Conservation (phyloP, 2,329 filamentous ascomycete species). For the Diplodia sapinea region DNA sequence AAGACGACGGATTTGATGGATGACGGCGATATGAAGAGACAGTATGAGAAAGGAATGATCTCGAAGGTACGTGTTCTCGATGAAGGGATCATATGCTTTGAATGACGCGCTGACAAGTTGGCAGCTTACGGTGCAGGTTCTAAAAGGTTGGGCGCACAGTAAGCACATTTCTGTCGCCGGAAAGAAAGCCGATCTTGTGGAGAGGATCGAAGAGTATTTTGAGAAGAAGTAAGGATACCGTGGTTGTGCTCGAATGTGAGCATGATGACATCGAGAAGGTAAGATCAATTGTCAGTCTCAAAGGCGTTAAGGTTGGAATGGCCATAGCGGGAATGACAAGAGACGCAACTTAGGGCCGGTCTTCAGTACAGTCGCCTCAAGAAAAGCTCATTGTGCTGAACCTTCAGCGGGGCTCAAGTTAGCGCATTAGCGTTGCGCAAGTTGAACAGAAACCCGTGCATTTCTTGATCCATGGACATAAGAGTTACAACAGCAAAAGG, state of each 20-base stretch:
- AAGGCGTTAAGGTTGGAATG: no score
- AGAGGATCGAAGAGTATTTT: slow-evolving; percentile 45
- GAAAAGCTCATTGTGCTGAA: no score
- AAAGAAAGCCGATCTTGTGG: slow-evolving; percentile 48
- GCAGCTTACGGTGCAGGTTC: slow-evolving; percentile 42
- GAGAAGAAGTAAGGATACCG: slow-evolving; percentile 38
- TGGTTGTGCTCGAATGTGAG: no score
- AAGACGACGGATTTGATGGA: slow-evolving; percentile 46
- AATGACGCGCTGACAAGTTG: not conserved
- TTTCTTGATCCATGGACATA: no score
- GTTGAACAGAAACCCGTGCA: no score
- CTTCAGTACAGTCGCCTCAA: no score
- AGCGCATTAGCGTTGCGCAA: no score
- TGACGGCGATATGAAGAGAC: slow-evolving; percentile 49
- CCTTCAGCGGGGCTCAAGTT: no score
- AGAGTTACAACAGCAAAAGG: no score
- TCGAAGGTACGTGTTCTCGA: slow-evolving; percentile 43
- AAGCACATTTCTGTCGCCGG: slow-evolving; percentile 39
- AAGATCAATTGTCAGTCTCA: not conserved
- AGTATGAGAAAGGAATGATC: slow-evolving; percentile 53
- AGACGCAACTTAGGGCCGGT: no score
- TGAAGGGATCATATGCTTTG: not conserved
- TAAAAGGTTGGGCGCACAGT: slow-evolving; percentile 43
- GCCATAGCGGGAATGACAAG: no score
- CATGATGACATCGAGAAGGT: not conserved